A percentile compares a stretch with the other conserved stretches of the same genome.
phyloP scores from a whole-genome alignment of 1,284 basidiomycete genomes.

The Ceratobasidium sp. region DNA sequence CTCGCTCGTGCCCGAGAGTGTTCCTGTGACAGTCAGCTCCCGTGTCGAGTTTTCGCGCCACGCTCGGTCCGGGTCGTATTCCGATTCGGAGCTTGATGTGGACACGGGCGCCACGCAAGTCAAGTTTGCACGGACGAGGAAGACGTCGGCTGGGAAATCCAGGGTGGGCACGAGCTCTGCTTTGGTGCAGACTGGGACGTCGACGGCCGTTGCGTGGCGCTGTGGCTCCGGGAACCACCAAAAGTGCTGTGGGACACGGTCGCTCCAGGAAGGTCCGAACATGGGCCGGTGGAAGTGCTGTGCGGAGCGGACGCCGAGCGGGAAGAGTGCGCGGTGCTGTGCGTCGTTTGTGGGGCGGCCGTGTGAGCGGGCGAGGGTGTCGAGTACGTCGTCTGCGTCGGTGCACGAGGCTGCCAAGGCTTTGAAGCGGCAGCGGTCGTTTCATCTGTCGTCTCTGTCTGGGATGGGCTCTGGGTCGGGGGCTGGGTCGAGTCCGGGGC shows the following conservation, averaged over 20 bases:
- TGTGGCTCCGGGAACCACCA: constrained; percentile 29
- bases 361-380: constrained; percentile 30
- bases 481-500: background rate
- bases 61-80: constrained; percentile 18
- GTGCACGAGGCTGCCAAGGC: constrained; percentile 18
- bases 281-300: constrained; percentile 27
- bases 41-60: constrained; percentile 40
- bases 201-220: constrained; percentile 30
- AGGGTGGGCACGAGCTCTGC: background rate
- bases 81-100: constrained; percentile 37
- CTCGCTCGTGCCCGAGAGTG: constrained; percentile 14
- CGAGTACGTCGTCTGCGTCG: constrained; percentile 35
- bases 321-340: constrained; percentile 29
- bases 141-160: background rate
- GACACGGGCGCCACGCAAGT: background rate
- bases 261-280: constrained; percentile 4
- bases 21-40: constrained; percentile 15
- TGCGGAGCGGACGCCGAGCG: constrained; percentile 17
- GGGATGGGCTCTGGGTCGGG: constrained; percentile 8
- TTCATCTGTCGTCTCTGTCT: constrained; percentile 13
- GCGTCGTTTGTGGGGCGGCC: constrained; percentile 27
- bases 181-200: background rate
- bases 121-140: background rate
- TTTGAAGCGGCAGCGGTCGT: constrained; percentile 29
- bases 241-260: constrained; percentile 23